phyloP scores from a whole-genome alignment of 208 protist species.

The Acanthamoeba culbertsoni region DNA sequence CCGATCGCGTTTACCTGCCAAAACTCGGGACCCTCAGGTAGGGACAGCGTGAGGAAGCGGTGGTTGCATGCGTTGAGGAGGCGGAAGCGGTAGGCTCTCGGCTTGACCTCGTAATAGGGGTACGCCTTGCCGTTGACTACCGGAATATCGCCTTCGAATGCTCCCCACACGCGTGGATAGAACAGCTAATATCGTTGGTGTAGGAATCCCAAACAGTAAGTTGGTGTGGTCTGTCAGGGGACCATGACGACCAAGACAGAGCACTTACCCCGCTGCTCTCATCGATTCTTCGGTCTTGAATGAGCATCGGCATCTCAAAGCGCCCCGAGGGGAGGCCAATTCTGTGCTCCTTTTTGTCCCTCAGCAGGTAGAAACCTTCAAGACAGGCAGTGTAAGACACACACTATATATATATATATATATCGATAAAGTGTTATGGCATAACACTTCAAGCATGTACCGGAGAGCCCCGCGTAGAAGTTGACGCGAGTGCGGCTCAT shows the following conservation, averaged over 20 bases:
- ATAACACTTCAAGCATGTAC: background rate
- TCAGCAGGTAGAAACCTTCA: slow-evolving; percentile 46
- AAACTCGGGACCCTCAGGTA: background rate
- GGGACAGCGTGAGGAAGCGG: background rate
- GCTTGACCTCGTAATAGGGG: background rate
- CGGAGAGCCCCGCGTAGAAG: slow-evolving; percentile 6
- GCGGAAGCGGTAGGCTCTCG: background rate
- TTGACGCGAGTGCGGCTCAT: slow-evolving; percentile 50
- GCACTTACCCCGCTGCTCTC: background rate
- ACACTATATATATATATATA: no score
- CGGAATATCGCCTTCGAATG: background rate
- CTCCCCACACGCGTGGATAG: background rate
- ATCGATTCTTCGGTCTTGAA: slow-evolving; percentile 13
- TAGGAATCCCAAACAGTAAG: background rate
- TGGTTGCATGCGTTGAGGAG: background rate
- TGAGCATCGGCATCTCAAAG: slow-evolving; percentile 20
- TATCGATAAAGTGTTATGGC: background rate
- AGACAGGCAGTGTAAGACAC: background rate
- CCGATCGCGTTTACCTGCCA: background rate
- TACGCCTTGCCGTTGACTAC: background rate
- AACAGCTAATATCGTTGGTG: background rate
- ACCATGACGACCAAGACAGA: background rate
- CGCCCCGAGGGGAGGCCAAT: background rate
- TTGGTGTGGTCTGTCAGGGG: background rate
- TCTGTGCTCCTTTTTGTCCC: background rate